A percentile compares a stretch with the other conserved stretches of the same genome.
Evolutionary conservation across 2,329 filamentous ascomycete genomes (phyloP).

Genomic region (Penicillium sp.): DNA sequence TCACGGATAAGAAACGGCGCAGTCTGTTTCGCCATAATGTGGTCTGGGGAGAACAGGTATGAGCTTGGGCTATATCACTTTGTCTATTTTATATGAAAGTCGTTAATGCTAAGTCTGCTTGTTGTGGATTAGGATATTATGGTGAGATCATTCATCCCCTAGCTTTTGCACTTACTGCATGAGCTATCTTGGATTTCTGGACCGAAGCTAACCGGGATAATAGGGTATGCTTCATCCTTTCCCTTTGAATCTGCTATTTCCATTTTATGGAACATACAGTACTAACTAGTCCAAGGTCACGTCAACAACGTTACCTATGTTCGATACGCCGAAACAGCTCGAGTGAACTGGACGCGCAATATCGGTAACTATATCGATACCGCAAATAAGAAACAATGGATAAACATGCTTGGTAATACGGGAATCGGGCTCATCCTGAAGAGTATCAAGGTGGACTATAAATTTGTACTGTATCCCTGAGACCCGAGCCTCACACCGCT

Average conservation of each 20-base stretch:
- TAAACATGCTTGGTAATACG: constrained; percentile 63
- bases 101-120: constrained; percentile 12
- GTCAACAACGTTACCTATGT: constrained; percentile 86
- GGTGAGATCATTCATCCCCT: constrained; percentile 33
- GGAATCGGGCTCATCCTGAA: constrained; percentile 72
- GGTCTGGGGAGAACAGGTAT: constrained; percentile 83
- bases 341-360: constrained; percentile 74
- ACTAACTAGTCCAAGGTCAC: constrained; percentile 55
- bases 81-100: background rate
- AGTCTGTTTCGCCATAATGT: constrained; percentile 66
- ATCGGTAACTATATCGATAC: constrained; percentile 64
- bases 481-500: background rate
- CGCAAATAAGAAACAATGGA: constrained; percentile 62
- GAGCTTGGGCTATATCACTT: constrained; percentile 11
- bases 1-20: constrained; percentile 61
- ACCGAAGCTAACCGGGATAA: constrained; percentile 7
- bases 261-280: background rate
- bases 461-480: constrained; percentile 60
- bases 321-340: constrained; percentile 75
- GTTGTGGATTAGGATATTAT: constrained; percentile 42
- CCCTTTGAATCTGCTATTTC: background rate
- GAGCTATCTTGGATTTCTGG: background rate
- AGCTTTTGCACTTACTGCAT: background rate
- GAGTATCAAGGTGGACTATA: constrained; percentile 79
- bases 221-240: constrained; percentile 26